These are phyloP conservation scores for Amanita thiersii DNA, from an alignment of 768 basidiomycete genomes.

Conservation along the genomic window DNA sequence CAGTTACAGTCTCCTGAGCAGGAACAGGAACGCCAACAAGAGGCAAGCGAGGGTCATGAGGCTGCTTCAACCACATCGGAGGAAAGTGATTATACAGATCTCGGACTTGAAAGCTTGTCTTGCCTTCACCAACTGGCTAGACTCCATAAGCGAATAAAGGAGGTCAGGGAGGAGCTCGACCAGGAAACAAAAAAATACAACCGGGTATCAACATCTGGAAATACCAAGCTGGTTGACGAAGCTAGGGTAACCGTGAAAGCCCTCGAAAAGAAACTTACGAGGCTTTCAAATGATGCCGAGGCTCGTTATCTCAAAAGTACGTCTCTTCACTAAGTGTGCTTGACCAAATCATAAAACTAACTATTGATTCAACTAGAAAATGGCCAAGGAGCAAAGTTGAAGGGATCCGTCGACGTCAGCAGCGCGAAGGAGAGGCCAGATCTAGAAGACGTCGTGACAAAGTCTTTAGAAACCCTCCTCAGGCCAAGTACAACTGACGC, in stretches of 20 bases:
- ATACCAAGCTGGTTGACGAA: neutral
- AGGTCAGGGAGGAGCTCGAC: conserved; percentile 1
- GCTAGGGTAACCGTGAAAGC: conserved; percentile 2
- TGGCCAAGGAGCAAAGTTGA: neutral
- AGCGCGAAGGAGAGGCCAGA: neutral
- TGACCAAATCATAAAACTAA: neutral
- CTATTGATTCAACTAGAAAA: conserved; percentile 5
- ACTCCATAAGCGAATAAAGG: conserved; percentile 2
- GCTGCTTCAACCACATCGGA: neutral
- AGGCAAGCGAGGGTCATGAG: neutral
- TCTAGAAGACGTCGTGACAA: neutral
- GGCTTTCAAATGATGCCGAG: conserved; percentile 3
- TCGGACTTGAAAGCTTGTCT: neutral
- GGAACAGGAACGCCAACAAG: conserved; percentile 3
- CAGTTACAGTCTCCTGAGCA: too few relatives aligned
- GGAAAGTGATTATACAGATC: neutral
- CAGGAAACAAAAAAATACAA: neutral
- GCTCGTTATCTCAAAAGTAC: conserved; percentile 5
- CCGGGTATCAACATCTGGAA: conserved; percentile 5
- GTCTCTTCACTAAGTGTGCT: neutral
- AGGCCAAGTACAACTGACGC: neutral
- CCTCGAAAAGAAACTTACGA: conserved; percentile 2
- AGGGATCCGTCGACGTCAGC: conserved; percentile 2
- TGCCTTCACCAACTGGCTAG: conserved; percentile 6
- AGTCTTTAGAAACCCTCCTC: conserved; percentile 5